Conservation (phyloP, 345 rosid genomes). For the Citrus hindsii region DNA sequence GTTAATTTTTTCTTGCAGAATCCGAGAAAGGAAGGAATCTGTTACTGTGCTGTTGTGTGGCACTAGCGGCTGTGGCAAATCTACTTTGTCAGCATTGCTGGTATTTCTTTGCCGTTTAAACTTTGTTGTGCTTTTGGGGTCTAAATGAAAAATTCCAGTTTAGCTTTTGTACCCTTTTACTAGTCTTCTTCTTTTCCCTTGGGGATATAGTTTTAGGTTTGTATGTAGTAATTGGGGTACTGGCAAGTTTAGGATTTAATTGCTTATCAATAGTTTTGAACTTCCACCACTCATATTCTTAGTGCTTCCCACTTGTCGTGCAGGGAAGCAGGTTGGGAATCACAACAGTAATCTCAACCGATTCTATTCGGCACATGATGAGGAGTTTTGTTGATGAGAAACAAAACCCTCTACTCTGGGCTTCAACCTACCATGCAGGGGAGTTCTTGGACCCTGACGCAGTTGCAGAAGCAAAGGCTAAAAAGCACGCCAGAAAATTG, state of each 20-base stretch:
- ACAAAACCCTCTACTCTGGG: constrained; percentile 91
- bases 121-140: constrained; percentile 6
- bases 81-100: constrained; percentile 98
- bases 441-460: constrained; percentile 88
- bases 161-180: not conserved
- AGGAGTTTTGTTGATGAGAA: constrained; percentile 93
- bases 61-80: constrained; percentile 99
- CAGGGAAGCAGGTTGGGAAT: constrained; percentile 85
- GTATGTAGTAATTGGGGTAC: not conserved
- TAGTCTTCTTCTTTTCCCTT: not conserved
- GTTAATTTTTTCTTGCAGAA: constrained; percentile 50
- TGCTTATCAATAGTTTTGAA: not conserved
- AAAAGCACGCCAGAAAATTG: constrained; percentile 57
- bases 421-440: constrained; percentile 99
- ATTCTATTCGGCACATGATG: constrained; percentile 98
- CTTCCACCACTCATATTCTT: not conserved
- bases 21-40: constrained; percentile 97
- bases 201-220: not conserved
- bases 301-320: not conserved
- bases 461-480: constrained; percentile 92
- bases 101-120: constrained; percentile 37
- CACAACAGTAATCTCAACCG: constrained; percentile 93
- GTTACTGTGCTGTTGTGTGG: constrained; percentile 96
- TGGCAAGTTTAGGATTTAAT: not conserved
- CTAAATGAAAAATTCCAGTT: not conserved